Base-by-base conservation (phyloP, 139 green algal genomes). In the Micractinium sp. region DNA sequence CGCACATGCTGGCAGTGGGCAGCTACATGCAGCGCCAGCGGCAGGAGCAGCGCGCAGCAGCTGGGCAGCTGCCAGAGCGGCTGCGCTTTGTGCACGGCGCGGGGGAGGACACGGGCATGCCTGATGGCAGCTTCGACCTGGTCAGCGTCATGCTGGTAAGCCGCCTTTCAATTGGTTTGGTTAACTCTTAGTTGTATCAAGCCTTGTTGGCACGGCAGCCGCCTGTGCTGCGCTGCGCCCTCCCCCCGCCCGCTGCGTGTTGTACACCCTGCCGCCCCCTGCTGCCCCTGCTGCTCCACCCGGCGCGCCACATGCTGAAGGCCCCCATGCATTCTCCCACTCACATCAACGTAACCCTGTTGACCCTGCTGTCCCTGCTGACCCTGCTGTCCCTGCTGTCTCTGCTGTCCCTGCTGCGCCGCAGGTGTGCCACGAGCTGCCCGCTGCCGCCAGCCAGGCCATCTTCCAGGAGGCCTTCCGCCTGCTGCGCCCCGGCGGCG, bases 1-100 rank as follows among this genome's bases (percentile, higher is more conserved):
- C 95, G 2, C 87, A 97, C 91, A 95, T 97, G 87, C 60, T 98
- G 53, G 94, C 95, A 15, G 95, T 96, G 31, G 96, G 93, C 15
- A 63, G 38, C 63, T 93, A 94, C 75, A 82, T 95, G 85, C 92
- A 96, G 89, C 75, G 90, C 39, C 85, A 93, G 83, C 89, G 93
- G 7, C 67, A 90, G 87, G 86, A 89, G 66, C 71, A 82, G 93
- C 71, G 80, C 93, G 82, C 92, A 94, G 89, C 78, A 87, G 77
- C 82, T 91, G 83, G 87, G 91, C 7, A 77, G 89, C 87, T 86
- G 88, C 61, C 38, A 1, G 94, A 96, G 90, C 67, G 83, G 3
- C 76, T 96, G 2, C 89, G 74, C 33, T 88, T 96, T 19, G 12
- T 95, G 53, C 96, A 98, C 91, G 93, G 86, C 31, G 82, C 91